These are phyloP conservation scores for Colletotrichum sp. DNA, from an alignment of 2,329 filamentous ascomycete species.

Conservation along the genomic window DNA sequence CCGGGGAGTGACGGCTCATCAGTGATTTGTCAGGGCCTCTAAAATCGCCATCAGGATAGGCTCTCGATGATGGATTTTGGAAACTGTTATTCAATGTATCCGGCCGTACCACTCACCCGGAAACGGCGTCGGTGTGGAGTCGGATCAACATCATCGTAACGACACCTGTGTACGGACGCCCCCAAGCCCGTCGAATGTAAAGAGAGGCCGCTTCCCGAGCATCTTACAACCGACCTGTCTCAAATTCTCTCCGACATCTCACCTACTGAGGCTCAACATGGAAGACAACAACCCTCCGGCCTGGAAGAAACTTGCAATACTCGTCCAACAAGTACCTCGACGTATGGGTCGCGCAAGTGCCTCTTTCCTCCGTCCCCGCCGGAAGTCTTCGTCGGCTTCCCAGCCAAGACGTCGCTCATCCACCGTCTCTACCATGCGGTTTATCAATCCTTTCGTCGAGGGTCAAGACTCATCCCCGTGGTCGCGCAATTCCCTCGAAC, in stretches of 20 bases:
- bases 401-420: neutral
- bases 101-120: neutral
- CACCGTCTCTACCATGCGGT: neutral
- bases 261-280: neutral
- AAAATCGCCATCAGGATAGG: neutral
- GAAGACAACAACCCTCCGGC: neutral
- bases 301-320: neutral
- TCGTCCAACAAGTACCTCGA: neutral
- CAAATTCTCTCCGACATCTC: too few species aligned
- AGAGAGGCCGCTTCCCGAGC: neutral
- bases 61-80: neutral
- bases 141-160: neutral
- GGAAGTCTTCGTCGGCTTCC: neutral
- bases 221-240: too few species aligned
- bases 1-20: neutral
- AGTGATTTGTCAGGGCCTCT: neutral
- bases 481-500: neutral
- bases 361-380: neutral
- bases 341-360: conserved; percentile 9
- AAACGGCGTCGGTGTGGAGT: neutral
- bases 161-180: neutral
- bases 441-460: neutral
- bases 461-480: neutral
- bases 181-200: neutral
- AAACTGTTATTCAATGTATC: neutral